Evolutionary conservation across 208 protist species (phyloP), one percentile per base, ranked within the genome.

Genomic region (Tritrichomonas musculus): DNA sequence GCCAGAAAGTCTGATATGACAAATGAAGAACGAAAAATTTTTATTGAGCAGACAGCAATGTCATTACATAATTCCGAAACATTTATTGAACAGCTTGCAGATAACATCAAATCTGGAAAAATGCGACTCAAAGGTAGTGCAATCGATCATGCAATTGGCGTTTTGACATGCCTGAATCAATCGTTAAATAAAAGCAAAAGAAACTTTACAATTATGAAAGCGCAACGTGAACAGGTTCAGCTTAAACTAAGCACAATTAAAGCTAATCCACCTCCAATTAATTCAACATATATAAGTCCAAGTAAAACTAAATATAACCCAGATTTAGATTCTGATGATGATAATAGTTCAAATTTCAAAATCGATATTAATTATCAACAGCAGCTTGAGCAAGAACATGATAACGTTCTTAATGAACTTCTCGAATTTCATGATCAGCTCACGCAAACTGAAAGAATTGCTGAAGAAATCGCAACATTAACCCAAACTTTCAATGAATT

Each of bases 31-130:
- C 25, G 77, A 20, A 36, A 25, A 53, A 36, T 36, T 57, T 88
- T 88, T 17, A 36, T 57, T 20, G 44, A 88, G 39, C 47, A 88
- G 57, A 88, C 47, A 39, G 20, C 8, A 33, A 39, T 33, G 33
- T 88, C 77, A 53, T 57, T 88, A 39, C n/a, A 25, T 60, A 5
- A 88, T 39, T 5, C 41, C 0, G 77, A 88, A 57, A 53, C 33
- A 39, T 57, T 88, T 33, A 88, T 88, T 20, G 57, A 25, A 33
- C n/a, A 88, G 30, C 41, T 88, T 4, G 77, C 77, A 11, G 47
- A 88, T 17, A 57, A 88, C 17, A 36, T 88, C 8, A 88, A 88
- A 33, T 88, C 77, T 2, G 77, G 77, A n/a, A 88, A 88, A 39
- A 53, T 88, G 41, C 47, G 77, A 53, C 17, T 88, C 5, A 88